A percentile compares a stretch with the other conserved stretches of the same genome.
phyloP scores from a whole-genome alignment of 2,329 filamentous ascomycete species.

The Paramyrothecium roridum region DNA sequence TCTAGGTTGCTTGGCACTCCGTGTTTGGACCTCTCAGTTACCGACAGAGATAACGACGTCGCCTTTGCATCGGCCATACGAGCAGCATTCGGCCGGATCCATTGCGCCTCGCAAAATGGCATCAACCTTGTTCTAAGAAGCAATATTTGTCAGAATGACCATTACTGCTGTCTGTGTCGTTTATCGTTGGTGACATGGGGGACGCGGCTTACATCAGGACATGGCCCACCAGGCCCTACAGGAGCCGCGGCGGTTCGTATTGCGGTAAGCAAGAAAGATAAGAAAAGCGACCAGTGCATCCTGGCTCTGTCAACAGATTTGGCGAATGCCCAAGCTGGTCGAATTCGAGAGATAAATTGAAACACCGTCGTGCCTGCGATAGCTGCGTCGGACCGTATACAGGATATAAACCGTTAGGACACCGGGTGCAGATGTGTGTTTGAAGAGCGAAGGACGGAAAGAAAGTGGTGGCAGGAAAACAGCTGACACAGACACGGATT shows the following conservation, averaged over 20 bases:
- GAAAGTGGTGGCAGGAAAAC: too few relatives aligned
- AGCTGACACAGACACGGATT: too few relatives aligned
- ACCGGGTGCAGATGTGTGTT: too few relatives aligned
- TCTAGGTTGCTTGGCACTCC: neutral
- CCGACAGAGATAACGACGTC: constrained; percentile 46
- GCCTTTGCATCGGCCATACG: constrained; percentile 49
- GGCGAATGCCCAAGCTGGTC: too few relatives aligned
- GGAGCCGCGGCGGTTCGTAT: constrained; percentile 18
- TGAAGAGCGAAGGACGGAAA: too few relatives aligned
- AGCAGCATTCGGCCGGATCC: constrained; percentile 48
- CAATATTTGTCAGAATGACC: neutral
- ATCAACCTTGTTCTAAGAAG: constrained; percentile 27
- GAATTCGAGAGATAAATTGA: too few relatives aligned
- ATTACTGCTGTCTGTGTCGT: neutral
- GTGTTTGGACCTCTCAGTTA: constrained; percentile 12
- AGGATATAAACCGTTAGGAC: too few relatives aligned
- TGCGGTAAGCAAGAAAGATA: constrained; percentile 8
- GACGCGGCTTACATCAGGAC: constrained; percentile 23
- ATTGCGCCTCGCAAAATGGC: constrained; percentile 45
- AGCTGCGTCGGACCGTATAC: too few relatives aligned
- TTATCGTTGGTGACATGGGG: neutral
- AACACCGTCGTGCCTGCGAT: too few relatives aligned
- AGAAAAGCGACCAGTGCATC: constrained; percentile 18
- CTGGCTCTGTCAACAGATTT: neutral
- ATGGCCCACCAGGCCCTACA: constrained; percentile 29